A percentile compares a stretch with the other conserved stretches of the same genome.
These are phyloP conservation scores for Musa acuminata DNA, from an alignment of 176 grass and related monocot genomes.

Conservation along the genomic window DNA sequence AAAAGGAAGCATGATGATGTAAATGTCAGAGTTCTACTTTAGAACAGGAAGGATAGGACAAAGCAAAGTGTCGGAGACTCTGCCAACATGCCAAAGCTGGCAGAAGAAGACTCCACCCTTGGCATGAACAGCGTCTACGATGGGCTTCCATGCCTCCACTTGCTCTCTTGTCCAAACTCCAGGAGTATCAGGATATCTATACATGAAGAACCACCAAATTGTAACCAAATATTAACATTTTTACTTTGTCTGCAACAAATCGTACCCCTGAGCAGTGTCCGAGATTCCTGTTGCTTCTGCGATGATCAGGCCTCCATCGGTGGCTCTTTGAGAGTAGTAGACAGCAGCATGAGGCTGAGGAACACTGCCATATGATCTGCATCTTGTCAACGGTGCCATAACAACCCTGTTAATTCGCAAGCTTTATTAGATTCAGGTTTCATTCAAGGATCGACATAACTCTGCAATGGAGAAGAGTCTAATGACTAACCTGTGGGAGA, in stretches of 20 bases:
- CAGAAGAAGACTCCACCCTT: slow-evolving; percentile 59
- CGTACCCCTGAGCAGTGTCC: slow-evolving; percentile 58
- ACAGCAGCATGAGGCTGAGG: slow-evolving; percentile 44
- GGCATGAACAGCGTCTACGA: slow-evolving; percentile 39
- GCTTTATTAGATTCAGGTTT: too few species aligned
- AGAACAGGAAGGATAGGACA: too few species aligned
- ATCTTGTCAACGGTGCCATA: slow-evolving; percentile 50
- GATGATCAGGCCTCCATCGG: slow-evolving; percentile 46
- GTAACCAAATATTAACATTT: neutral
- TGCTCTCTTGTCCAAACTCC: slow-evolving; percentile 62
- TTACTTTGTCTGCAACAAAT: neutral
- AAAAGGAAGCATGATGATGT: neutral
- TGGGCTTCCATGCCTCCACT: slow-evolving; percentile 68
- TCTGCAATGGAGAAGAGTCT: too few species aligned
- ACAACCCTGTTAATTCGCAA: slow-evolving; percentile 22
- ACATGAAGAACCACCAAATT: too few species aligned
- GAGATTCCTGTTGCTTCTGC: slow-evolving; percentile 58
- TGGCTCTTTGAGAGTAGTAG: slow-evolving; percentile 47
- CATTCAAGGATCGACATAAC: too few species aligned
- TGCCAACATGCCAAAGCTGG: slow-evolving; percentile 56
- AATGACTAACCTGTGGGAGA: neutral
- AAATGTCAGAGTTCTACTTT: too few species aligned
- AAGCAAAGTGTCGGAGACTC: slow-evolving; percentile 26
- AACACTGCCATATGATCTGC: slow-evolving; percentile 30
- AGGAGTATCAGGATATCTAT: slow-evolving; percentile 47